phyloP scores from a whole-genome alignment of 768 basidiomycete genomes.

The Chlorophyllum brunneum region DNA sequence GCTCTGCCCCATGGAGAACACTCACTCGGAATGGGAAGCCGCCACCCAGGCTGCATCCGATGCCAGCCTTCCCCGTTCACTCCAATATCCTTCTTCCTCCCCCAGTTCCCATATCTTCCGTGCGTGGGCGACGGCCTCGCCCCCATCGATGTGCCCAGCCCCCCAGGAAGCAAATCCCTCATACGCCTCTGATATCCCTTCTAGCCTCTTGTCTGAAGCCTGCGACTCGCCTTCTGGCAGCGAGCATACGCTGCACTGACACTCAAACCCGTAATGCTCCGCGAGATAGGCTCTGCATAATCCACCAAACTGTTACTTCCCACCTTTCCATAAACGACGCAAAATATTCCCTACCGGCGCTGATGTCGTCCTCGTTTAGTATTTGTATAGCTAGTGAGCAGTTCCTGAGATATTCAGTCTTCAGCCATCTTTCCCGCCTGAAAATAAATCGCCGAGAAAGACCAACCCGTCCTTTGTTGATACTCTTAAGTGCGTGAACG shows the following conservation, averaged over 20 bases:
- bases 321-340: slow-evolving; percentile 1
- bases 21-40: slow-evolving; percentile 62
- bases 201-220: slow-evolving; percentile 49
- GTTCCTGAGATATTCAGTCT: slow-evolving; percentile 36
- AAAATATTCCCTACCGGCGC: slow-evolving; percentile 38
- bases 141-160: slow-evolving; percentile 36
- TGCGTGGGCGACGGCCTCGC: slow-evolving; percentile 44
- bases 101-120: slow-evolving; percentile 54
- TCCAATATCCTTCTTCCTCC: slow-evolving; percentile 62
- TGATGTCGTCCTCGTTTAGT: slow-evolving; percentile 50
- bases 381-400: slow-evolving; percentile 59
- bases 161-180: slow-evolving; percentile 48
- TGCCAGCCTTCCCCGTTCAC: slow-evolving; percentile 59
- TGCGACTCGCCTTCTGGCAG: slow-evolving; percentile 43
- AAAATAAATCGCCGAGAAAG: neutral
- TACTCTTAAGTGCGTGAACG: slow-evolving; percentile 55
- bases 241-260: slow-evolving; percentile 56
- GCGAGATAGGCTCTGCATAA: slow-evolving; percentile 41
- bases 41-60: slow-evolving; percentile 59
- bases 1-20: slow-evolving; percentile 9
- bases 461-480: slow-evolving; percentile 47
- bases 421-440: neutral
- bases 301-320: neutral
- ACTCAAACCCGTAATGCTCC: slow-evolving; percentile 53
- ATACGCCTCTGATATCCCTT: slow-evolving; percentile 42